These are phyloP conservation scores for Gardenia jasminoides DNA, from an alignment of 257 asterid genomes.

Conservation along the genomic window DNA sequence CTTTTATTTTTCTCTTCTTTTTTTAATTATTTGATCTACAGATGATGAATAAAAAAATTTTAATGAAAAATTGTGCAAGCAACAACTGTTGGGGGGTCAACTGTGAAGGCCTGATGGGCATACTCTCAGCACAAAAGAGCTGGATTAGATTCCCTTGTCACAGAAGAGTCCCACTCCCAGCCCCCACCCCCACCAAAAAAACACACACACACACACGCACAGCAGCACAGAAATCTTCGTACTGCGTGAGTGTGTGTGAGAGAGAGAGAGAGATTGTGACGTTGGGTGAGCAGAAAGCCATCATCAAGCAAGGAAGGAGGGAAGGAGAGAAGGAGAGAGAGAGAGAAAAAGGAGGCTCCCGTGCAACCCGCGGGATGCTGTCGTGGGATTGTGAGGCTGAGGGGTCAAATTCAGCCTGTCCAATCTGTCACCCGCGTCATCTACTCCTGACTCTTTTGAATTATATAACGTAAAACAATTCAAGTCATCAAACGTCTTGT, in stretches of 20 bases:
- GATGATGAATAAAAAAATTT: too few relatives aligned
- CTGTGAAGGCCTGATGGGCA: not conserved
- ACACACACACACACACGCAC: not conserved
- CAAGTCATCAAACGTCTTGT: slow-evolving; percentile 17
- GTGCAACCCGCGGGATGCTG: slow-evolving; percentile 70
- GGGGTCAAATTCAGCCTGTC: slow-evolving; percentile 29
- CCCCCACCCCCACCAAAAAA: not conserved
- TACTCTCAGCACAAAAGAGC: not conserved
- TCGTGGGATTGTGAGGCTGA: not conserved
- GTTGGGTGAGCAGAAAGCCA: slow-evolving; percentile 9
- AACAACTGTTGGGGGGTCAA: slow-evolving; percentile 17
- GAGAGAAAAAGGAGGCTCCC: slow-evolving; percentile 43
- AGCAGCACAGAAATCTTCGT: not conserved
- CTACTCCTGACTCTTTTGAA: slow-evolving; percentile 2
- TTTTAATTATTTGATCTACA: too few relatives aligned
- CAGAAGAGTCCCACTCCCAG: slow-evolving; percentile 1
- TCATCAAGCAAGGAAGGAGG: not conserved
- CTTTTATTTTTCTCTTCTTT: too few relatives aligned
- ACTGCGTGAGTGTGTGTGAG: too few relatives aligned
- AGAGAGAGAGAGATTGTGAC: slow-evolving; percentile 10
- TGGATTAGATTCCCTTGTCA: slow-evolving; percentile 20
- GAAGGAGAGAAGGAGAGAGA: not conserved
- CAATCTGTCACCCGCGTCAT: slow-evolving; percentile 28
- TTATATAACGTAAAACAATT: not conserved
- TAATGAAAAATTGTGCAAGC: slow-evolving; percentile 1